phyloP scores from a whole-genome alignment of 2,329 filamentous ascomycete species.

The Chaetomium olivaceum region DNA sequence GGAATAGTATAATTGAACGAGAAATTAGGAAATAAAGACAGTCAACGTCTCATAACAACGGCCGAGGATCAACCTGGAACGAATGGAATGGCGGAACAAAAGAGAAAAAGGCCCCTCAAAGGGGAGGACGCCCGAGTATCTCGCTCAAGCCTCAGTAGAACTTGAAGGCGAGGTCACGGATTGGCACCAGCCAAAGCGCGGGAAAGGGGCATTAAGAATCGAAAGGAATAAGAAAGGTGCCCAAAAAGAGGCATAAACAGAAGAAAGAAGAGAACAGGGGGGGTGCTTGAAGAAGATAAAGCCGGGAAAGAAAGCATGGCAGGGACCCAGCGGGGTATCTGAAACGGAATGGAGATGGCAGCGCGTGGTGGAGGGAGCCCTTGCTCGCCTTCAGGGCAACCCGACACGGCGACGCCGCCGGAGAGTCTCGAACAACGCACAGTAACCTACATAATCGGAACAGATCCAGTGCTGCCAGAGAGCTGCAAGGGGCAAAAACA shows the following conservation, averaged over 20 bases:
- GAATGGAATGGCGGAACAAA: conserved; percentile 43
- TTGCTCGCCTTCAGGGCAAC: not conserved
- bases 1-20: conserved; percentile 26
- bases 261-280: conserved; percentile 22
- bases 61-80: conserved; percentile 62
- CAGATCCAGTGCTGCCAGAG: not conserved
- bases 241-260: conserved; percentile 17
- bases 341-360: conserved; percentile 32
- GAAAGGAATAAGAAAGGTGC: conserved; percentile 10
- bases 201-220: conserved; percentile 7
- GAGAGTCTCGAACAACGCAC: not conserved
- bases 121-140: conserved; percentile 12
- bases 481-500: not conserved
- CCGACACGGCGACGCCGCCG: not conserved
- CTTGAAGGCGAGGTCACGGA: conserved; percentile 15
- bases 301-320: conserved; percentile 17
- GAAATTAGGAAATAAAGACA: conserved; percentile 30
- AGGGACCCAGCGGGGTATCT: conserved; percentile 34
- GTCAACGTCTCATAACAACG: conserved; percentile 38
- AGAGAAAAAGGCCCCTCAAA: conserved; percentile 32
- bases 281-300: conserved; percentile 22
- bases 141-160: conserved; percentile 14
- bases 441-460: not conserved
- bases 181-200: conserved; percentile 25
- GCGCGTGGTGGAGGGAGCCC: conserved; percentile 24